Evolutionary conservation across 2,329 filamentous ascomycete species (phyloP).

Genomic region (Dactylellina drechsleri): DNA sequence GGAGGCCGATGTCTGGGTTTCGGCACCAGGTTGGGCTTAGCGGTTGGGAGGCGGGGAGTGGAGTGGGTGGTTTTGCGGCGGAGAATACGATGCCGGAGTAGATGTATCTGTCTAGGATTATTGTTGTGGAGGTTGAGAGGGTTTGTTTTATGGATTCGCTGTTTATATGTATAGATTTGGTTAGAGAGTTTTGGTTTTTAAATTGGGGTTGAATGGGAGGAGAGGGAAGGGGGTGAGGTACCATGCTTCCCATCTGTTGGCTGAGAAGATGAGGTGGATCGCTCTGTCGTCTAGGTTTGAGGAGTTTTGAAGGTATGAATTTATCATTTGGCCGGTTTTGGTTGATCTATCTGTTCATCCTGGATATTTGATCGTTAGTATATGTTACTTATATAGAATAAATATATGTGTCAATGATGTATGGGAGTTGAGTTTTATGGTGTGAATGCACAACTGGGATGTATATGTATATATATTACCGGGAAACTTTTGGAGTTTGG

Average conservation of each 20-base stretch:
- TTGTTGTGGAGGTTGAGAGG: constrained; percentile 75
- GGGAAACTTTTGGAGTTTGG: constrained; percentile 74
- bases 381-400: too few relatives aligned
- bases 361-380: too few relatives aligned
- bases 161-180: neutral
- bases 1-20: constrained; percentile 83
- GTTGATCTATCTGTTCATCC: constrained; percentile 76
- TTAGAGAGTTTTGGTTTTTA: constrained; percentile 11
- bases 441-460: too few relatives aligned
- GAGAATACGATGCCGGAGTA: constrained; percentile 94
- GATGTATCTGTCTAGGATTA: constrained; percentile 93
- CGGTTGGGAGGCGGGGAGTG: constrained; percentile 65
- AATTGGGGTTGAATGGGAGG: neutral
- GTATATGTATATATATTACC: constrained; percentile 66
- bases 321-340: constrained; percentile 86
- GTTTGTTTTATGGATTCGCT: constrained; percentile 66
- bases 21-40: constrained; percentile 77
- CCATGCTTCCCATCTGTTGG: constrained; percentile 82
- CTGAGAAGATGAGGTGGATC: constrained; percentile 88
- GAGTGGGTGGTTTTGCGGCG: constrained; percentile 73
- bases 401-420: too few relatives aligned
- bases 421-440: too few relatives aligned
- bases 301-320: constrained; percentile 78
- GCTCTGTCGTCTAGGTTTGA: constrained; percentile 83
- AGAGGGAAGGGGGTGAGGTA: constrained; percentile 1